Evolutionary conservation across 345 rosid species (phyloP), one percentile per base, ranked within the genome.

Genomic region (Euphorbia tirucalli): DNA sequence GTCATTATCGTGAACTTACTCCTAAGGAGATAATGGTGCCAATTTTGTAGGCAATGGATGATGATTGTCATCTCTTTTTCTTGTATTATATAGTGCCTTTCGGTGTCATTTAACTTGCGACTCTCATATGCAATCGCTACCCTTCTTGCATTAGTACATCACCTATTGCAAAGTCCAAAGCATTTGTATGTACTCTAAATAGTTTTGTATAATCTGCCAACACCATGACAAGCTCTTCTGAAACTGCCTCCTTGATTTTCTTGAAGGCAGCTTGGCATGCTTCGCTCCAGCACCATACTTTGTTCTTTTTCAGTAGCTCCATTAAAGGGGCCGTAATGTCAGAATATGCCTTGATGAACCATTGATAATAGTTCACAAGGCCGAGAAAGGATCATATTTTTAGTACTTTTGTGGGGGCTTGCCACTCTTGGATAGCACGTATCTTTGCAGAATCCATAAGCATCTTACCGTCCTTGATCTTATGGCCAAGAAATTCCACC

Each of bases 111-210:
- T 21, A 66, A 7, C 56, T 46, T 66, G 1, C 35, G 8, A 13
- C 70, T 66, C 9, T 66, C n/a, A 7, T 44, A 48, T 6, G 57
- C 57, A 22, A 66, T 66, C 0, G 57, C 21, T 48, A 35, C 1
- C 37, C n/a, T 4, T 66, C 57, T 25, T 66, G 56, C 70, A 66
- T 66, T 5, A 41, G 30, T 2, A 37, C 68, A 22, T 54, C 68
- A 0, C 50, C n/a, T 1, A 49, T 49, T 3, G n/a, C 55, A 14
- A 49, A 49, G 7, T 49, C 55, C 0, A 2, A 15, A 11, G 70
- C 35, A 21, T 66, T 11, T 4, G 61, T 21, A 1, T 24, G 61
- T 7, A 56, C 61, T 22, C n/a, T n/a, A n/a, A n/a, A n/a, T n/a
- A n/a, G n/a, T 56, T 24, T 46, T 1, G n/a, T 1, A 6, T 25